Percentiles rank a stretch among this genome's conserved stretches.
phyloP scores from a whole-genome alignment of 805 yeast genomes.

The Henningerozyma blattae region DNA sequence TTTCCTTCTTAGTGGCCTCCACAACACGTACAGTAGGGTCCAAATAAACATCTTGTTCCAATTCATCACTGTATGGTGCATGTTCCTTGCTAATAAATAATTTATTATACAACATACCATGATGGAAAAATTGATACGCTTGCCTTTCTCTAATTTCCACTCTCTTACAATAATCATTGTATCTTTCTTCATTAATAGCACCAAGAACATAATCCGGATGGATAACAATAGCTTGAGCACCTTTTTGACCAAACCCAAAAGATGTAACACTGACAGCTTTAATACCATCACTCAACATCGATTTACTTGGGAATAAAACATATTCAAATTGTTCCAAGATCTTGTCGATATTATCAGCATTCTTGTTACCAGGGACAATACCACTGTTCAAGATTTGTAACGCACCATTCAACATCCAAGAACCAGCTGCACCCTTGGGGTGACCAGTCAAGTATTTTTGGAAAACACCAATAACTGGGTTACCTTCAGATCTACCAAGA shows the following conservation, averaged over 20 bases:
- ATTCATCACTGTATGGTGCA: constrained; percentile 83
- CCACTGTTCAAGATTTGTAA: constrained; percentile 87
- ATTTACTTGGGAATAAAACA: constrained; percentile 87
- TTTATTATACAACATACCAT: constrained; percentile 81
- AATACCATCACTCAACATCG: constrained; percentile 90
- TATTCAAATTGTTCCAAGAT: constrained; percentile 71
- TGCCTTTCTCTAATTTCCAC: constrained; percentile 73
- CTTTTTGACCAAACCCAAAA: constrained; percentile 99
- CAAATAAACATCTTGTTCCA: constrained; percentile 83
- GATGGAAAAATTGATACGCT: constrained; percentile 92
- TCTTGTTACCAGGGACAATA: constrained; percentile 96
- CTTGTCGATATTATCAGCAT: constrained; percentile 92
- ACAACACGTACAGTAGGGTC: constrained; percentile 74
- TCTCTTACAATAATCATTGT: constrained; percentile 57
- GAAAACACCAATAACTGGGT: constrained; percentile 96
- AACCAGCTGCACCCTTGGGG: constrained; percentile 99
- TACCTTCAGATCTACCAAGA: constrained; percentile 94
- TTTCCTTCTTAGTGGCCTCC: constrained; percentile 17
- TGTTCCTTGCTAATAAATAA: constrained; percentile 88
- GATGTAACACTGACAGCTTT: constrained; percentile 96
- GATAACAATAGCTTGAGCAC: constrained; percentile 87
- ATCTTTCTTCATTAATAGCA: constrained; percentile 58
- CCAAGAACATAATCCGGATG: constrained; percentile 92
- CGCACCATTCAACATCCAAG: constrained; percentile 99
- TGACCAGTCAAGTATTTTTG: constrained; percentile 98